Evolutionary conservation across 805 yeast species (phyloP), one percentile per base, ranked within the genome.

Genomic region (Clavispora santaluciae): DNA sequence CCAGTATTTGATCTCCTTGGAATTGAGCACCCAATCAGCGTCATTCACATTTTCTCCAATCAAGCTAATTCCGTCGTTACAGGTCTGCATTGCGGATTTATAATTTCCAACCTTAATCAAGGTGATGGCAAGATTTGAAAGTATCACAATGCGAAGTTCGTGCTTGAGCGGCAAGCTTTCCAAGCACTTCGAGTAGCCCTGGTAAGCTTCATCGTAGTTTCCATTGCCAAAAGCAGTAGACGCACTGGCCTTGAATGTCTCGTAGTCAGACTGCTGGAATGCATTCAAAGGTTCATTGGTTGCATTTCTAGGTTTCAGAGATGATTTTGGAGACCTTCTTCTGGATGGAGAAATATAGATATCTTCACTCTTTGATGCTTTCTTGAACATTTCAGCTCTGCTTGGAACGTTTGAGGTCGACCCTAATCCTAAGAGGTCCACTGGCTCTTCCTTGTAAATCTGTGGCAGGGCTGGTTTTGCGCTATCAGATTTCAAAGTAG

Each of bases 161-260:
- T 91, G 95, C 8, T 66, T 65, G 1, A 55, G 49, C 0, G 96
- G 95, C 2, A 89, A 64, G 3, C 78, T 54, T 11, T 51, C 43
- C 21, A 72, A 52, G 36, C 78, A 66, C 30, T 73, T 66, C 23
- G 76, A 70, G 56, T 86, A 93, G 40, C 72, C 70, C 22, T 65
- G 72, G 11, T 78, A 66, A 0, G 99, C 90, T 4, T 66, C 56
- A 4, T 79, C 59, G 57, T 83, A 93, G 58, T 93, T 91, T 15
- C 99, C 99, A n/a, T 78, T 73, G 41, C 78, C 76, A 66, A 81
- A 93, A 1, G 79, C 72, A 13, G 71, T 72, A 6, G 78, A 65
- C 5, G 89, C 99, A 20, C 70, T 70, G 6, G 60, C 62, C 44
- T 79, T 78, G 22, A 70, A 66, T 18, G 72, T 73, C 6, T 68